These are phyloP conservation scores for Dictyostelium capitatum DNA, from an alignment of 78 protist species.

Conservation along the genomic window DNA sequence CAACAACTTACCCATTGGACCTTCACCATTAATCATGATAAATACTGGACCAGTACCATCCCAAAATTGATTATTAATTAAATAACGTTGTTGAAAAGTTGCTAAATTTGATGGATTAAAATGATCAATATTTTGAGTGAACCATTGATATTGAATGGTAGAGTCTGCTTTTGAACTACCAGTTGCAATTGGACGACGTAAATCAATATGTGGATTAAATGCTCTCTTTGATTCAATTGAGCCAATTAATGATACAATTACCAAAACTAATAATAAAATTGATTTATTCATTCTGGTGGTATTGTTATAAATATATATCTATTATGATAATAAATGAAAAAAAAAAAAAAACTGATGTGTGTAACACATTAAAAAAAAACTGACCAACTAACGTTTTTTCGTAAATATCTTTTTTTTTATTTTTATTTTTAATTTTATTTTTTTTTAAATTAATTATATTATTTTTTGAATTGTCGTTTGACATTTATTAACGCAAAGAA, in stretches of 20 bases:
- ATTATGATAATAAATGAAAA: background rate
- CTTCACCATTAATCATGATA: conserved; percentile 69
- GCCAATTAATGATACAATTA: background rate
- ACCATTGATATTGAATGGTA: conserved; percentile 54
- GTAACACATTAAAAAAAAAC: too few species aligned
- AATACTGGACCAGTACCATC: conserved; percentile 70
- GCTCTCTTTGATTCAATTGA: conserved; percentile 30
- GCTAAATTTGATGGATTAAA: conserved; percentile 13
- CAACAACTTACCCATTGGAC: conserved; percentile 43
- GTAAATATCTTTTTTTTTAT: too few species aligned
- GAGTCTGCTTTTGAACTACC: background rate
- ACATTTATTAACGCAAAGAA: too few species aligned
- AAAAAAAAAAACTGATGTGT: background rate
- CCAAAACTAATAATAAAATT: conserved; percentile 14
- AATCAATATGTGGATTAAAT: conserved; percentile 18
- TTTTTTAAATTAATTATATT: too few species aligned
- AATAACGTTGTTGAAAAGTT: conserved; percentile 78
- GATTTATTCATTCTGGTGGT: conserved; percentile 12
- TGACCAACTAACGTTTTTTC: too few species aligned
- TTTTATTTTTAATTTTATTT: too few species aligned
- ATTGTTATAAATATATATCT: background rate
- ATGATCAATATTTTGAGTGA: conserved; percentile 68
- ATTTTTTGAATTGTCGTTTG: too few species aligned
- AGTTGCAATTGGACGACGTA: background rate
- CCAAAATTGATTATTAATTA: conserved; percentile 56